A percentile compares a stretch with the other conserved stretches of the same genome.
These are phyloP conservation scores for Kluyveromyces marxianus DNA, from an alignment of 1,139 yeast genomes.

Conservation along the genomic window DNA sequence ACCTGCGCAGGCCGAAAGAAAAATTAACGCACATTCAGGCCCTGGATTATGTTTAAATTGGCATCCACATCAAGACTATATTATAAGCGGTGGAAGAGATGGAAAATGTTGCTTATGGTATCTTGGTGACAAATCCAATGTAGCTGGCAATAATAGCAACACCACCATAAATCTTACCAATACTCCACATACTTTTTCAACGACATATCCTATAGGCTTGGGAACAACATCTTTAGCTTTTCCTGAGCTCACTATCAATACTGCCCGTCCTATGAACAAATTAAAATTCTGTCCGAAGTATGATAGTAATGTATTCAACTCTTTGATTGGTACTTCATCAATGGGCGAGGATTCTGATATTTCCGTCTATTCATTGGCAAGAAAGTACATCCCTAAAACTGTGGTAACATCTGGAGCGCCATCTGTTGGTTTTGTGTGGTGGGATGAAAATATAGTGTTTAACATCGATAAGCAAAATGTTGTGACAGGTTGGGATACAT, in stretches of 20 bases:
- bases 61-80: constrained; percentile 77
- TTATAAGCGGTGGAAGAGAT: constrained; percentile 91
- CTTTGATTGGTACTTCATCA: constrained; percentile 72
- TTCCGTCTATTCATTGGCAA: constrained; percentile 61
- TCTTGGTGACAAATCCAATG: constrained; percentile 22
- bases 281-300: constrained; percentile 41
- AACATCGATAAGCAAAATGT: constrained; percentile 27
- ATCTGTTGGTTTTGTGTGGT: constrained; percentile 31
- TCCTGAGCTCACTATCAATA: constrained; percentile 67
- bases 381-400: constrained; percentile 71
- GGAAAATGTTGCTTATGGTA: constrained; percentile 35
- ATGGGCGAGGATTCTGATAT: constrained; percentile 70
- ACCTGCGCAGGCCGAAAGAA: constrained; percentile 51
- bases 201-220: constrained; percentile 15
- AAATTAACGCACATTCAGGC: constrained; percentile 84
- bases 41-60: constrained; percentile 85
- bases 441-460: constrained; percentile 26
- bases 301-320: constrained; percentile 38
- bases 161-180: constrained; percentile 8
- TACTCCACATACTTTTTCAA: constrained; percentile 9
- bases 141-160: constrained; percentile 7
- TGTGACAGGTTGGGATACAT: constrained; percentile 29
- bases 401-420: constrained; percentile 31
- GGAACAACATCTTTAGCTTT: constrained; percentile 28
- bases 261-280: constrained; percentile 56